A percentile compares a stretch with the other conserved stretches of the same genome.
Evolutionary conservation across 2,329 filamentous ascomycete genomes (phyloP).

Genomic region (Spiromastix sp.): DNA sequence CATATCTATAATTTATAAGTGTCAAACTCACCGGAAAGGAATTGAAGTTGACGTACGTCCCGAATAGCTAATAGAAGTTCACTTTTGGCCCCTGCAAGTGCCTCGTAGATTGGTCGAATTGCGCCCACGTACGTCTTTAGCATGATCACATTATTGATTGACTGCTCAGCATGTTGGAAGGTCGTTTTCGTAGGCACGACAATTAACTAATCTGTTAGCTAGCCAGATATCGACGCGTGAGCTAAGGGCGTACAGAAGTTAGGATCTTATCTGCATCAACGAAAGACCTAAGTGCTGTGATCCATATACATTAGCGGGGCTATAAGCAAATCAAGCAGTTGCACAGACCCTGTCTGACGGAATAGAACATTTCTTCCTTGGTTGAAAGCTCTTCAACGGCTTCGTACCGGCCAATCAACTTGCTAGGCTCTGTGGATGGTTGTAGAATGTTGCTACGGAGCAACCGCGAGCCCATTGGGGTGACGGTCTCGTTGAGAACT

Average conservation of each 20-base stretch:
- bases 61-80: constrained; percentile 57
- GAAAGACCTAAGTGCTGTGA: constrained; percentile 59
- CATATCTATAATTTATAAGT: constrained; percentile 43
- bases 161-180: constrained; percentile 62
- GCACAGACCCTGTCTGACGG: constrained; percentile 54
- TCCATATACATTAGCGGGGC: background rate
- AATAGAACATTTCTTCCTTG: constrained; percentile 77
- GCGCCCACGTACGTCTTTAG: constrained; percentile 70
- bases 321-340: too few species aligned
- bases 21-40: background rate
- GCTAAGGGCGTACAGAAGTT: constrained; percentile 49
- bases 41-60: constrained; percentile 37
- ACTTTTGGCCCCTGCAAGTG: constrained; percentile 54
- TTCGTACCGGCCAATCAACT: constrained; percentile 64
- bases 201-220: constrained; percentile 50
- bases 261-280: constrained; percentile 71
- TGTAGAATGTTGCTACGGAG: constrained; percentile 81
- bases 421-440: constrained; percentile 62
- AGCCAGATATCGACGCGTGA: background rate
- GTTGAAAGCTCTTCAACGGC: constrained; percentile 71
- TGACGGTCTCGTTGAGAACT: constrained; percentile 71
- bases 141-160: constrained; percentile 77
- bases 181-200: constrained; percentile 58
- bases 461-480: constrained; percentile 78
- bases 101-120: constrained; percentile 57